Percentiles rank a stretch among this genome's conserved stretches.
phyloP scores from a whole-genome alignment of 2,329 filamentous ascomycete genomes.

The Orbilia brochopaga region DNA sequence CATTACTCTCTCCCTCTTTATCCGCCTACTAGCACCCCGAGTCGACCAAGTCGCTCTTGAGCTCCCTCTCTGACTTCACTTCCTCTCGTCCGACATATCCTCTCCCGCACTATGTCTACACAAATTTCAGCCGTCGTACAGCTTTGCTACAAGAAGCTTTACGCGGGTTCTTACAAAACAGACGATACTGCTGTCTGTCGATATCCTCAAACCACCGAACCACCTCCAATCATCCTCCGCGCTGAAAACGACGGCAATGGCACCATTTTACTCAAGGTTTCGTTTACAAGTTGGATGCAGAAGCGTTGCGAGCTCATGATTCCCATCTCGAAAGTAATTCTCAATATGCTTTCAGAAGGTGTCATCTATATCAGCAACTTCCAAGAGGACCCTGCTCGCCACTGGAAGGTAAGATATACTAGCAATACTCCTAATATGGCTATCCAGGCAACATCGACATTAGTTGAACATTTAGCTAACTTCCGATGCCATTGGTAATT shows the following conservation, averaged over 20 bases:
- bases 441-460: too few species aligned
- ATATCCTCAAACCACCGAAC: not conserved
- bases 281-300: conserved; percentile 23
- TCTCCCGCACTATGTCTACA: not conserved
- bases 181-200: conserved; percentile 8
- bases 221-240: conserved; percentile 10
- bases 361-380: conserved; percentile 15
- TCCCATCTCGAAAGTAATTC: not conserved
- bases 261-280: conserved; percentile 1
- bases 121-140: not conserved
- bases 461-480: not conserved
- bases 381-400: not conserved
- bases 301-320: conserved; percentile 12
- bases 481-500: not conserved
- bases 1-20: not conserved
- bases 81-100: not conserved
- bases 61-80: not conserved
- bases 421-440: not conserved
- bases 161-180: conserved; percentile 19
- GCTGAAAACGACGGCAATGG: not conserved
- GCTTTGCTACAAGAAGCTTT: conserved; percentile 14
- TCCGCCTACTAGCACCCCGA: not conserved
- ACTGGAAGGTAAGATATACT: not conserved
- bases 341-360: conserved; percentile 20
- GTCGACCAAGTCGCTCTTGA: not conserved